These are phyloP conservation scores for Massospora cicadina DNA, from an alignment of 371 early-diverging fungal genomes.

Conservation along the genomic window DNA sequence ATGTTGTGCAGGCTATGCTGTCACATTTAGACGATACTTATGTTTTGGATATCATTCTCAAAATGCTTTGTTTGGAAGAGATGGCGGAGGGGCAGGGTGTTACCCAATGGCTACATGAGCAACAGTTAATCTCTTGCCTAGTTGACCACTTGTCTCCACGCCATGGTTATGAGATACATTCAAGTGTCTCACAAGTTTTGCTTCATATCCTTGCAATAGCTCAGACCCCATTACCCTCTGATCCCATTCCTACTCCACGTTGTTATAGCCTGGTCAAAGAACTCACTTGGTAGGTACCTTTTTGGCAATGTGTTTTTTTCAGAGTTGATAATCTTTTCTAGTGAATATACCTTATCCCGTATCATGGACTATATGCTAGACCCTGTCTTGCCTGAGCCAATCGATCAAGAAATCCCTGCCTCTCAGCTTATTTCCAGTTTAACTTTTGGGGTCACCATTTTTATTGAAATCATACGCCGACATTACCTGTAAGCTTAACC, in stretches of 20 bases:
- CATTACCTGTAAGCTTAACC: conserved; percentile 41
- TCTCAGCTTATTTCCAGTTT: conserved; percentile 35
- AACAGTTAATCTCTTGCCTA: conserved; percentile 55
- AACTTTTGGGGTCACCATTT: conserved; percentile 77
- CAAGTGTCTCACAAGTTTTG: conserved; percentile 72
- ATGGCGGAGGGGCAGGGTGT: conserved; percentile 56
- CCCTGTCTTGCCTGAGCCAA: conserved; percentile 44
- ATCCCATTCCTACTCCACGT: conserved; percentile 23
- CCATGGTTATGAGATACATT: conserved; percentile 43
- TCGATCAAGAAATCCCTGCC: conserved; percentile 14
- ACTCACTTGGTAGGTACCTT: conserved; percentile 40
- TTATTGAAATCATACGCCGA: conserved; percentile 88
- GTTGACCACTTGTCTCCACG: conserved; percentile 59
- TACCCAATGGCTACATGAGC: conserved; percentile 59
- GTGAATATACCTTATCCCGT: conserved; percentile 40
- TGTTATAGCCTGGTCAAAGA: conserved; percentile 40
- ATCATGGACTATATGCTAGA: conserved; percentile 80
- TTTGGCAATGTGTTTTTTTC: no score
- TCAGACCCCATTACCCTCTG: conserved; percentile 45
- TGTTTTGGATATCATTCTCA: conserved; percentile 77
- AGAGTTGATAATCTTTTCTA: conserved; percentile 13
- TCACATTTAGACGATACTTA: conserved; percentile 67
- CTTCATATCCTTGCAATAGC: conserved; percentile 81
- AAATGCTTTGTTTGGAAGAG: conserved; percentile 79
- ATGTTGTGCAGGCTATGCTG: conserved; percentile 28